Conservation (phyloP, 768 basidiomycete species). For the Leccinum ochraceum region DNA sequence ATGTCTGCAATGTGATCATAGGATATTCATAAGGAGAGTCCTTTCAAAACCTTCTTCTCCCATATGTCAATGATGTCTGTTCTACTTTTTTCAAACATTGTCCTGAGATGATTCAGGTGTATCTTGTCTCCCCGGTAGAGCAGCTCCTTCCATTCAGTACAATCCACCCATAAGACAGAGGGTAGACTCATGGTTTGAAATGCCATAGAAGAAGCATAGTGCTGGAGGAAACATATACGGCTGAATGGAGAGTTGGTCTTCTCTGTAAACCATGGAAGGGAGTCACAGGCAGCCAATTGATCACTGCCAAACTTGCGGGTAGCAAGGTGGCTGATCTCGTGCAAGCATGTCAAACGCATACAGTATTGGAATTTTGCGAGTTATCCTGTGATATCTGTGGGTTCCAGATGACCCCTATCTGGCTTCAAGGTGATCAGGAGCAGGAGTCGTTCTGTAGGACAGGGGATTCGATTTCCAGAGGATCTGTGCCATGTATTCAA, state of each 20-base stretch:
- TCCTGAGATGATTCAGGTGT: background rate
- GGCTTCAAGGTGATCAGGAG: background rate
- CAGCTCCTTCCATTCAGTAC: background rate
- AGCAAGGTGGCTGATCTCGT: background rate
- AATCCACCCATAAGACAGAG: background rate
- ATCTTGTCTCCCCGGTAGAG: background rate
- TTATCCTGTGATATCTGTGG: background rate
- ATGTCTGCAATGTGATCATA: background rate
- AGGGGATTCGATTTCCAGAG: background rate
- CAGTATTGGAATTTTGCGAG: background rate
- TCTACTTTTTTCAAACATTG: background rate
- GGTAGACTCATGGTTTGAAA: background rate
- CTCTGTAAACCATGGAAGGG: background rate
- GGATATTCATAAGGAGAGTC: background rate
- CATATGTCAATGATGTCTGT: background rate
- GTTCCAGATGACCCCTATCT: background rate
- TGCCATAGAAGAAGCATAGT: background rate
- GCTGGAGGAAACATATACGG: background rate
- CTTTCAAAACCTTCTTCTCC: background rate
- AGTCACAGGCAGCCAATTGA: background rate
- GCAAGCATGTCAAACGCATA: background rate
- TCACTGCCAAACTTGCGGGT: background rate
- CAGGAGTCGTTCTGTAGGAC: background rate
- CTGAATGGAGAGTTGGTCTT: background rate
- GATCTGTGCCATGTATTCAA: background rate